Evolutionary conservation across 169 alveolate genomes (phyloP), one percentile per base, ranked within the genome.

Genomic region (Plasmodium falciparum): DNA sequence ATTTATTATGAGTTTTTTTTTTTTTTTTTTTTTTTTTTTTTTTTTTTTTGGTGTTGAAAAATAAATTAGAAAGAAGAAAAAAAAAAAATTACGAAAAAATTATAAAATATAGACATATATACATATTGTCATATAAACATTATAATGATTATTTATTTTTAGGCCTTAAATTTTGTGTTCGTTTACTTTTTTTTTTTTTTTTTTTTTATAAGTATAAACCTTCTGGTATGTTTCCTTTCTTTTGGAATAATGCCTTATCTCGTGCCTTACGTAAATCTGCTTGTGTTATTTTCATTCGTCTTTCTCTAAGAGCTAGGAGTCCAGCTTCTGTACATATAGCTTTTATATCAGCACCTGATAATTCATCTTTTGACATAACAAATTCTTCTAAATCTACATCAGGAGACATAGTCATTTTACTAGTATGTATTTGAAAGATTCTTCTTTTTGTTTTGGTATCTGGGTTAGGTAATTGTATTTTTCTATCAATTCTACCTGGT

Each of bases 401-500:
- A 54, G 97, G 99, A 2, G 98, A 95, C 95, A 99, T 94, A 71
- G 98, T 98, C 99, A 99, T 99, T 92, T 98, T 98, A 17, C 98
- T 71, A 9, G 99, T 99, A 93, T 99, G 99, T 73, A 98, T 98
- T 70, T 93, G 97, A 93, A 98, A 98, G 59, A 98, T 98, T 76
- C 98, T 98, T 91, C 99, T 95, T 95, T 98, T 98, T 52, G 99
- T 98, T 94, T 97, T 97, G 56, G 96, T 95, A 89, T 98, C 99
- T 11, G 99, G 99, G 49, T 96, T 94, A 12, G 99, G 99, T 88
- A 99, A 96, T 88, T 98, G 99, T 49, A 99, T 99, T 95, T 99
- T 99, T 76, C 99, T 97, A 94, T 99, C 99, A 88, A 99, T 98
- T 85, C 99, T 96, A 49, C 99, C 99, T 2, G 99, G 99, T n/a